Base-by-base conservation (phyloP, 2,329 filamentous ascomycete genomes). In the Chaetomiaceae sp. region DNA sequence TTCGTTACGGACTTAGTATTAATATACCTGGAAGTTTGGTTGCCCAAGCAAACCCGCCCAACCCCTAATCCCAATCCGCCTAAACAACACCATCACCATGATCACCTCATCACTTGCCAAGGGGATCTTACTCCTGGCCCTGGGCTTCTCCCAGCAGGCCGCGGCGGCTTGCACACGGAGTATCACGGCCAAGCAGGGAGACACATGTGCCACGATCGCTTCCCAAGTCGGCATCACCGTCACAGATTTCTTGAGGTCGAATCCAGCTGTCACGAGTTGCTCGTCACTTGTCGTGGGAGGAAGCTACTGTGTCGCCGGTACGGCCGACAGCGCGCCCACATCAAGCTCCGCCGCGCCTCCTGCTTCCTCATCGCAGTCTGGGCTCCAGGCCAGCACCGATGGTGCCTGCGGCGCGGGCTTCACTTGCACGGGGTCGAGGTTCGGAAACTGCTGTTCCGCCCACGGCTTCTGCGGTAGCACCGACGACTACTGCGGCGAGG, bases 191-290 rank as follows among this genome's bases (percentile, higher is more conserved):
- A 51, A 58, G 23, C 17, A 44, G 3, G 61, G 61, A 8, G 62
- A 64, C 42, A 63, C 62, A 0, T 64, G 62, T 30, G 59, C 57
- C 5, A 55, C 52, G 1, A 35, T 64, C 2, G 55, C 62, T 3
- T 12, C 44, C 5, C 47, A 53, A 10, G 58, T 56, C 13, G 58
- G 61, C 16, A 56, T 63, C 33, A 58, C 61, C 2, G 61, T 62
- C 7, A 51, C 57, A 0, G 48, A 62, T 41, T 58, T 62, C 27
- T 50, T 62, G 16, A 44, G 53, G 23, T 56, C 54, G 3, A 62
- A 62, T 34, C 57, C 58, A 0, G 41, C 25, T 5, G 50, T 62
- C 5, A 49, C 44, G 4, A 58, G 55, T 49, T 62, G 60, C 49
- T 56, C 54, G 1, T 16, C 47, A 2, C 56, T 62, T 13, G 41